Percentiles rank a stretch among this genome's conserved stretches.
phyloP scores from a whole-genome alignment of 1,284 basidiomycete genomes.

The Prillingera fragicola region DNA sequence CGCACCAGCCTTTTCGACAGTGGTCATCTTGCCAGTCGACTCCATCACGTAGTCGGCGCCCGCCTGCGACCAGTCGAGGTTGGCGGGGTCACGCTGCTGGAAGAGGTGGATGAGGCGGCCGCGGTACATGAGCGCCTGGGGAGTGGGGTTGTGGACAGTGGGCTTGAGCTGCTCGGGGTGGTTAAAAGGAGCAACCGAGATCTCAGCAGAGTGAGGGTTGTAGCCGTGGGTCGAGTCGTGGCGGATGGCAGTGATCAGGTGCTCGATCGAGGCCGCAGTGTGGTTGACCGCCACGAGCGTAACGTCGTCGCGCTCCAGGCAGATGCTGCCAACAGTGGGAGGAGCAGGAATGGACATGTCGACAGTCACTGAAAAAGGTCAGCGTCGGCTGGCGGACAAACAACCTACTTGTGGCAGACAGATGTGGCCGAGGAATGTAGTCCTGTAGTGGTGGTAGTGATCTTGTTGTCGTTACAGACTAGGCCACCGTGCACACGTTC shows the following conservation, averaged over 20 bases:
- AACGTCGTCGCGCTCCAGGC: slow-evolving; percentile 31
- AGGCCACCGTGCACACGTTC: too few species aligned
- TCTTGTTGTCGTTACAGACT: too few species aligned
- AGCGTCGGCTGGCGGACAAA: too few species aligned
- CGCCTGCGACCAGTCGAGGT: slow-evolving; percentile 42
- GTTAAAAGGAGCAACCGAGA: slow-evolving; percentile 31
- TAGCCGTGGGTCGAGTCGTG: slow-evolving; percentile 49
- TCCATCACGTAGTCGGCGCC: slow-evolving; percentile 48
- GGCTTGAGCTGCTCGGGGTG: slow-evolving; percentile 34
- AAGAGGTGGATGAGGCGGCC: slow-evolving; percentile 46
- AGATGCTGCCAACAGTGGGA: slow-evolving; percentile 6
- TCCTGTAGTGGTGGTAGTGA: not conserved
- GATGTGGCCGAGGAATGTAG: too few species aligned
- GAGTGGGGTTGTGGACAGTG: slow-evolving; percentile 30
- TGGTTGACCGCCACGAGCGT: slow-evolving; percentile 48
- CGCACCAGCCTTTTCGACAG: slow-evolving; percentile 38
- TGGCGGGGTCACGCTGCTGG: slow-evolving; percentile 40
- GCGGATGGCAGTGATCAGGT: slow-evolving; percentile 42
- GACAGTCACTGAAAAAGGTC: not conserved
- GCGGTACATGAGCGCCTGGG: slow-evolving; percentile 36
- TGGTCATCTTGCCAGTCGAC: slow-evolving; percentile 46
- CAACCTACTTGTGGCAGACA: slow-evolving; percentile 5
- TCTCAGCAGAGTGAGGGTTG: slow-evolving; percentile 26
- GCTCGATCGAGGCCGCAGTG: slow-evolving; percentile 44
- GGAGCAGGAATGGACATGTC: too few species aligned